These are phyloP conservation scores for Albophoma yamanashiensis DNA, from an alignment of 2,329 filamentous ascomycete genomes.

Conservation along the genomic window DNA sequence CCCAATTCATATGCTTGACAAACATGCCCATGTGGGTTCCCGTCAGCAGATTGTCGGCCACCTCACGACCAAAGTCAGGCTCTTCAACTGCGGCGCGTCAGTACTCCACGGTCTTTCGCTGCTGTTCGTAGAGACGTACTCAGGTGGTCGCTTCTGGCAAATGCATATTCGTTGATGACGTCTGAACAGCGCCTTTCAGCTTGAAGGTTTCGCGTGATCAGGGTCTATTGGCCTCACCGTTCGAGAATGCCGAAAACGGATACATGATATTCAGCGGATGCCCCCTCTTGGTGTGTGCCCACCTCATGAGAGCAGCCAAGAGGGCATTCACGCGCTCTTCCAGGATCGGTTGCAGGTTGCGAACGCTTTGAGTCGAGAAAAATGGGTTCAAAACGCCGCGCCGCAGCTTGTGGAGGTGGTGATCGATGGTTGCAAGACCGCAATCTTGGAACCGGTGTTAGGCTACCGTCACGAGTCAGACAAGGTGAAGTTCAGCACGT, in stretches of 20 bases:
- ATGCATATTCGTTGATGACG: conserved; percentile 29
- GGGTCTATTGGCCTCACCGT: conserved; percentile 12
- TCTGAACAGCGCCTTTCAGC: conserved; percentile 12
- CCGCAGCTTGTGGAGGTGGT: conserved; percentile 21
- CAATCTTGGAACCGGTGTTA: conserved; percentile 12
- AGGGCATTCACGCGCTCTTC: conserved; percentile 24
- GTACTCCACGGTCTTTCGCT: background rate
- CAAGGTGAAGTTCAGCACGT: conserved; percentile 3
- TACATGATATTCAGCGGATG: conserved; percentile 23
- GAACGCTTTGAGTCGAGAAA: conserved; percentile 24
- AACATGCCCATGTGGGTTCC: conserved; percentile 26
- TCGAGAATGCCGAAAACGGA: conserved; percentile 26
- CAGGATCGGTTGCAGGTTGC: conserved; percentile 25
- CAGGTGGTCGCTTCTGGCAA: conserved; percentile 22
- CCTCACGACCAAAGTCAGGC: conserved; percentile 21
- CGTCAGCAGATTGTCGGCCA: conserved; percentile 23
- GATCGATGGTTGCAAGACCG: conserved; percentile 22
- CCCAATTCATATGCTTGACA: conserved; percentile 24
- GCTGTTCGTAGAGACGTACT: conserved; percentile 6
- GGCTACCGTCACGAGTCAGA: background rate
- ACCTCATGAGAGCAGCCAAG: conserved; percentile 17
- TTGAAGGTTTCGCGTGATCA: background rate
- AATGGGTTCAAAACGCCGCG: conserved; percentile 24
- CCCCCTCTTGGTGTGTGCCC: conserved; percentile 13
- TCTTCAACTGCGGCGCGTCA: conserved; percentile 16